These are phyloP conservation scores for Umbilicus rupestris DNA, from an alignment of 164 flowering plant genomes.

Conservation along the genomic window DNA sequence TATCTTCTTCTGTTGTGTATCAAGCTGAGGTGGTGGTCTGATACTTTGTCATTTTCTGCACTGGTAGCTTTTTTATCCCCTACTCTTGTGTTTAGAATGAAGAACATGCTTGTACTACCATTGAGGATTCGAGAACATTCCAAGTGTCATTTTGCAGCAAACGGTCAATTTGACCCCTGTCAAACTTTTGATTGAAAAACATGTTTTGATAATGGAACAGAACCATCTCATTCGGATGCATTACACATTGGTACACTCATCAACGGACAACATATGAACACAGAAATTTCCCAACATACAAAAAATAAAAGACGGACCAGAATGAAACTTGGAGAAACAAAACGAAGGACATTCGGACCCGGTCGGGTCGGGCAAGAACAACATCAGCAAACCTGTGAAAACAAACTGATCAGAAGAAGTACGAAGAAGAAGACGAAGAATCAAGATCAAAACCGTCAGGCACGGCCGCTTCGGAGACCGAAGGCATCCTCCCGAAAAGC, in stretches of 20 bases:
- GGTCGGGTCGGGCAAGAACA: not conserved
- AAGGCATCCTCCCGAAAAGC: slow-evolving; percentile 39
- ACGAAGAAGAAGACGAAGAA: slow-evolving; percentile 26
- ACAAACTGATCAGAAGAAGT: slow-evolving; percentile 19
- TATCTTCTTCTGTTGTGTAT: no score
- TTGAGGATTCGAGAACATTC: no score
- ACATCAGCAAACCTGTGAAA: not conserved
- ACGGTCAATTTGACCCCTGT: no score
- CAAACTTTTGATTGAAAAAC: no score
- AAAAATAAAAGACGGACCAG: not conserved
- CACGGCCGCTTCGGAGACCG: slow-evolving; percentile 26
- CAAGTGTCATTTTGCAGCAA: no score
- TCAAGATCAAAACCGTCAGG: slow-evolving; percentile 33
- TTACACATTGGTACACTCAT: not conserved
- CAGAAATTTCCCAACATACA: not conserved
- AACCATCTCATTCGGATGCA: not conserved
- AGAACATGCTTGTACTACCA: no score
- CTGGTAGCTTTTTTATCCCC: no score
- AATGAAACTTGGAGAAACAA: not conserved
- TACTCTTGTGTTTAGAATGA: no score
- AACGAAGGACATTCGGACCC: not conserved
- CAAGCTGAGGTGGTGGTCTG: no score
- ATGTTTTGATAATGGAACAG: no score
- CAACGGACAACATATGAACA: slow-evolving; percentile 1
- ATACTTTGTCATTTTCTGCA: no score